Conservation (phyloP, 441 rosid genomes). For the Erodium trifolium region DNA sequence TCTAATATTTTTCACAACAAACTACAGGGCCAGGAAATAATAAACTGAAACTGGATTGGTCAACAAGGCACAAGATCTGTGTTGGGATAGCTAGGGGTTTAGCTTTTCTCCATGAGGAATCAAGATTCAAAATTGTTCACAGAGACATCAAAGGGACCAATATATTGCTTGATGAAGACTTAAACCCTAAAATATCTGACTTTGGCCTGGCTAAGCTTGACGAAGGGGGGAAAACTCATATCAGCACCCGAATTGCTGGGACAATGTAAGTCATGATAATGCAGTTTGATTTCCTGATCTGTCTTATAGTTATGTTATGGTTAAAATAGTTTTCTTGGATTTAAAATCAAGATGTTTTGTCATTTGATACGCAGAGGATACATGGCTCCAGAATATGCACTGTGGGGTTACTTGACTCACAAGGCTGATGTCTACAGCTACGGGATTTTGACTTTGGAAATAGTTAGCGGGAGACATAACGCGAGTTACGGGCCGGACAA, state of each 20-base stretch:
- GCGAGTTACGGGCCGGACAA: slow-evolving; percentile 35
- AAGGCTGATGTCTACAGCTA: slow-evolving; percentile 69
- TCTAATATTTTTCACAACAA: slow-evolving; percentile 12
- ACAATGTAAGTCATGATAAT: slow-evolving; percentile 36
- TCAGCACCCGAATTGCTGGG: slow-evolving; percentile 61
- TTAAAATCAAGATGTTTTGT: neutral
- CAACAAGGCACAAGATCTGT: slow-evolving; percentile 42
- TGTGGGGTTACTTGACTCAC: slow-evolving; percentile 52
- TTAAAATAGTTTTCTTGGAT: neutral
- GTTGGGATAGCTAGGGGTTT: slow-evolving; percentile 58
- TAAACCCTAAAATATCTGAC: slow-evolving; percentile 67
- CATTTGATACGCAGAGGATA: slow-evolving; percentile 45
- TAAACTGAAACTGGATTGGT: slow-evolving; percentile 44
- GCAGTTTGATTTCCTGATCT: neutral
- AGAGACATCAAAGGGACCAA: slow-evolving; percentile 69
- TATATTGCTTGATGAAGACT: slow-evolving; percentile 40
- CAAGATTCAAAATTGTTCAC: slow-evolving; percentile 53
- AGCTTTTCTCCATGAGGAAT: slow-evolving; percentile 58
- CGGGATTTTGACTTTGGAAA: slow-evolving; percentile 51
- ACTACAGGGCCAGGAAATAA: slow-evolving; percentile 32
- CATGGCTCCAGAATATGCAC: slow-evolving; percentile 71
- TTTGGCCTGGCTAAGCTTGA: slow-evolving; percentile 61
- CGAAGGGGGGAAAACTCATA: slow-evolving; percentile 47
- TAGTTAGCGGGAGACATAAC: slow-evolving; percentile 48
- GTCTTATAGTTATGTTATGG: neutral